Percentiles rank a stretch among this genome's conserved stretches.
Conservation (phyloP, 129 eudicot genomes). For the Ambrosia trifida region DNA sequence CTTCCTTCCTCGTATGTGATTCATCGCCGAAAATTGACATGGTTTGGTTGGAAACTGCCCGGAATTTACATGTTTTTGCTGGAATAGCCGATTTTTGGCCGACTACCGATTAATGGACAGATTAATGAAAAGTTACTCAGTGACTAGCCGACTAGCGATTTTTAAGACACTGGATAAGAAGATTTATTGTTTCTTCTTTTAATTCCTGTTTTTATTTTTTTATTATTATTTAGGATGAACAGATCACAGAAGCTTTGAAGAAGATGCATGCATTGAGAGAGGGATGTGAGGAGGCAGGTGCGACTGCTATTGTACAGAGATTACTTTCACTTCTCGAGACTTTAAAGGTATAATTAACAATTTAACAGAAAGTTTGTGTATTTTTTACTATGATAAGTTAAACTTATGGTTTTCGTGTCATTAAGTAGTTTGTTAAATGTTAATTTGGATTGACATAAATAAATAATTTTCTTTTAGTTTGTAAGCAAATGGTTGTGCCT, state of each 20-base stretch:
- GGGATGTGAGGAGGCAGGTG: slow-evolving; percentile 29
- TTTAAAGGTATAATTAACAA: slow-evolving; percentile 41
- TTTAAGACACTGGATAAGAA: not conserved
- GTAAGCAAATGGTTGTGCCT: not conserved
- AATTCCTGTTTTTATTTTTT: too few relatives aligned
- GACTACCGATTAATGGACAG: too few relatives aligned
- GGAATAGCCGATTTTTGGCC: too few relatives aligned
- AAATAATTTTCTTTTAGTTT: not conserved
- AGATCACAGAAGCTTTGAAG: slow-evolving; percentile 34
- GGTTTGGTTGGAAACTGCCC: too few relatives aligned
- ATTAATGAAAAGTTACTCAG: too few relatives aligned
- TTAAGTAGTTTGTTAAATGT: too few relatives aligned
- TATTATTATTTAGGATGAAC: slow-evolving; percentile 29
- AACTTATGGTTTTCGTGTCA: not conserved
- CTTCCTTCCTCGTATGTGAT: too few relatives aligned
- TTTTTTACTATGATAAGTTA: not conserved
- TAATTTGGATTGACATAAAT: too few relatives aligned
- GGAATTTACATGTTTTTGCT: too few relatives aligned
- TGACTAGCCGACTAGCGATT: too few relatives aligned
- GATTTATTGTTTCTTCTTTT: not conserved
- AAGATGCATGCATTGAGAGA: slow-evolving; percentile 37
- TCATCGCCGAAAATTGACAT: too few relatives aligned
- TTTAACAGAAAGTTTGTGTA: not conserved
- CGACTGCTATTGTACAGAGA: slow-evolving; percentile 34
- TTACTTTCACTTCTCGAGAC: slow-evolving; percentile 42